Percentiles rank a stretch among this genome's conserved stretches.
Evolutionary conservation across 2,329 filamentous ascomycete genomes (phyloP).

Genomic region (Colletotrichum abscissum): DNA sequence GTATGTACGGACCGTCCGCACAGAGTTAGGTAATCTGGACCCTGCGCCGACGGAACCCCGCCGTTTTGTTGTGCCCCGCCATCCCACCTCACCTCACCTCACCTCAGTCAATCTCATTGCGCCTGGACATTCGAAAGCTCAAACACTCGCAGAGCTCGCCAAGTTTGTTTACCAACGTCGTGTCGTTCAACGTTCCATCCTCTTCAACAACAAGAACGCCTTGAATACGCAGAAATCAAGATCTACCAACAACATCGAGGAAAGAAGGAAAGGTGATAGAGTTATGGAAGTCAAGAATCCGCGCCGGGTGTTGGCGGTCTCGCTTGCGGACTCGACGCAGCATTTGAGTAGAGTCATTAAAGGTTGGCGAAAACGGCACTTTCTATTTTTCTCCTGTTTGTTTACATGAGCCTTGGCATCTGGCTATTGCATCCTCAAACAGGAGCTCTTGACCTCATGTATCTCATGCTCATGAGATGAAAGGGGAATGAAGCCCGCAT

Average conservation of each 20-base stretch:
- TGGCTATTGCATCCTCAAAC: background rate
- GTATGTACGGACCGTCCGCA: too few species aligned
- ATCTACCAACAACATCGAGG: background rate
- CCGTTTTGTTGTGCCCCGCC: slow-evolving; percentile 4
- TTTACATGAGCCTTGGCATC: background rate
- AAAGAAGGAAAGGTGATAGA: background rate
- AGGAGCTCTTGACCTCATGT: too few species aligned
- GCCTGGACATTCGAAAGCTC: background rate
- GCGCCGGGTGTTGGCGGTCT: slow-evolving; percentile 68
- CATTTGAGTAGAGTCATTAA: slow-evolving; percentile 63
- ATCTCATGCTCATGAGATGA: too few species aligned
- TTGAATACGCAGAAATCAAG: too few species aligned
- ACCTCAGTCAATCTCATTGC: background rate
- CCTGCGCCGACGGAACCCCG: slow-evolving; percentile 1
- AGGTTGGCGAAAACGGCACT: slow-evolving; percentile 50
- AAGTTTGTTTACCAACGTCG: background rate
- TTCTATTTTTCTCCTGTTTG: background rate
- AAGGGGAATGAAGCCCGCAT: background rate
- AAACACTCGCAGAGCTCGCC: background rate
- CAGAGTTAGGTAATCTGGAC: slow-evolving; percentile 23
- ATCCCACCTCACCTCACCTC: slow-evolving; percentile 13
- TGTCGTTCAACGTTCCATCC: background rate
- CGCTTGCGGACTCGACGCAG: slow-evolving; percentile 57
- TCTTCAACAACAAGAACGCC: too few species aligned
- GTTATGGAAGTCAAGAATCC: slow-evolving; percentile 61